A percentile compares a stretch with the other conserved stretches of the same genome.
Conservation (phyloP, 257 asterid genomes). For the Lycium barbarum region DNA sequence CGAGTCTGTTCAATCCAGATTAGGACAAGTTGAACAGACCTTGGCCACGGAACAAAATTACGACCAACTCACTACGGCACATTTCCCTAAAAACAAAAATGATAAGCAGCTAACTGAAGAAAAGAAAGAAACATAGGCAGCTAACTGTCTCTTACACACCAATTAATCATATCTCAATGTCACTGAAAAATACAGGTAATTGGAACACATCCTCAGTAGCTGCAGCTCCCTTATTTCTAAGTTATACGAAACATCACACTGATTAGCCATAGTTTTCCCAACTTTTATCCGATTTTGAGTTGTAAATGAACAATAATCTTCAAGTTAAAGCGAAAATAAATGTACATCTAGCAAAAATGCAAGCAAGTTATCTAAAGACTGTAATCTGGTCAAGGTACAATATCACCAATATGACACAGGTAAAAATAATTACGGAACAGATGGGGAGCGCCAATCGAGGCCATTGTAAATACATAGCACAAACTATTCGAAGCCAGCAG, state of each 20-base stretch:
- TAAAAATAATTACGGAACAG: slow-evolving; percentile 7
- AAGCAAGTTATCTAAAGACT: slow-evolving; percentile 13
- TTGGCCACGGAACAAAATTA: background rate
- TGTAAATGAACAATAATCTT: slow-evolving; percentile 24
- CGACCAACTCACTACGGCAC: background rate
- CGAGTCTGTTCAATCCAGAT: background rate
- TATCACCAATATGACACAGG: slow-evolving; percentile 23
- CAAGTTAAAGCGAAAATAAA: background rate
- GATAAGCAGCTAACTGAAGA: background rate
- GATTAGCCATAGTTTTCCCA: background rate
- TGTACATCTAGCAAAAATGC: slow-evolving; percentile 12
- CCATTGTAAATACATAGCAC: slow-evolving; percentile 44
- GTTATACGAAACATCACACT: slow-evolving; percentile 5
- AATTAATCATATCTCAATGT: background rate
- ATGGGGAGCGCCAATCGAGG: slow-evolving; percentile 27
- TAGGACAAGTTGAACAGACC: background rate
- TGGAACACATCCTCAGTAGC: background rate
- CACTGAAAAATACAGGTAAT: background rate
- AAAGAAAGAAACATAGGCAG: background rate
- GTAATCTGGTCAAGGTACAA: slow-evolving; percentile 26
- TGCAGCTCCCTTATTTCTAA: background rate
- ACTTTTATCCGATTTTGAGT: background rate
- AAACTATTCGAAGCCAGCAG: slow-evolving; percentile 47
- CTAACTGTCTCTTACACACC: background rate
- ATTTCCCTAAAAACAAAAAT: background rate